Conservation (phyloP, 2,329 filamentous ascomycete species). For the Cladosporium phlei region DNA sequence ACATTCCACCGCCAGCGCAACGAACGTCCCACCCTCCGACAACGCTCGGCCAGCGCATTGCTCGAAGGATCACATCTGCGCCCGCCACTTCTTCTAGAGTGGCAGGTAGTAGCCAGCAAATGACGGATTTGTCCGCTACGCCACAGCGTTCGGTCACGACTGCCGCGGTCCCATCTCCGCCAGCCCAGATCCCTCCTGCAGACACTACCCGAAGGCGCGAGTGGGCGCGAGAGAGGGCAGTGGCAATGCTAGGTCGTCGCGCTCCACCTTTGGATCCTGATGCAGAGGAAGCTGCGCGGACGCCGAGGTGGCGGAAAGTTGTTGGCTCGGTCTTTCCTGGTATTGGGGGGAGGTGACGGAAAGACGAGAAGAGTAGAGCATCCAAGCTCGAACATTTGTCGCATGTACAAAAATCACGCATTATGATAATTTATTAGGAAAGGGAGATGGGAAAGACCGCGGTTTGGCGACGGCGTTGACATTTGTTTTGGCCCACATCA, state of each 20-base stretch:
- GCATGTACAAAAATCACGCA: no score
- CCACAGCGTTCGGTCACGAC: slow-evolving; percentile 11
- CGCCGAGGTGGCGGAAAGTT: slow-evolving; percentile 28
- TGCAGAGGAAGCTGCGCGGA: slow-evolving; percentile 23
- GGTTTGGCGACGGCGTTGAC: no score
- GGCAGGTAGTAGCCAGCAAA: slow-evolving; percentile 16
- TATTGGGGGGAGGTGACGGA: slow-evolving; percentile 14
- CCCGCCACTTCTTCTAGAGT: background rate
- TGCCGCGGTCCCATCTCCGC: slow-evolving; percentile 13
- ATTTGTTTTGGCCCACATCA: no score
- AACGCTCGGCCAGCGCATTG: slow-evolving; percentile 7
- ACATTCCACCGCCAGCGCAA: background rate
- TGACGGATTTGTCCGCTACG: slow-evolving; percentile 16
- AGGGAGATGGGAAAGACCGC: no score
- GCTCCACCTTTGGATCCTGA: slow-evolving; percentile 26
- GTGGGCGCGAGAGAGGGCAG: slow-evolving; percentile 43
- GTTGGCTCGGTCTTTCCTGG: slow-evolving; percentile 26
- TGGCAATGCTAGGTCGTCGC: slow-evolving; percentile 37
- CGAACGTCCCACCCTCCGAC: slow-evolving; percentile 12
- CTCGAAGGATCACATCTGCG: slow-evolving; percentile 10
- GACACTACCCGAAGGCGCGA: slow-evolving; percentile 33
- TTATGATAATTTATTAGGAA: no score
- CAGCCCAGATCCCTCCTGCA: slow-evolving; percentile 14
- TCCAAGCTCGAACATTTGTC: no score
- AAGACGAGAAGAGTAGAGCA: no score